Percentiles rank a stretch among this genome's conserved stretches.
Conservation (phyloP, 768 basidiomycete species). For the Mycena floridula region DNA sequence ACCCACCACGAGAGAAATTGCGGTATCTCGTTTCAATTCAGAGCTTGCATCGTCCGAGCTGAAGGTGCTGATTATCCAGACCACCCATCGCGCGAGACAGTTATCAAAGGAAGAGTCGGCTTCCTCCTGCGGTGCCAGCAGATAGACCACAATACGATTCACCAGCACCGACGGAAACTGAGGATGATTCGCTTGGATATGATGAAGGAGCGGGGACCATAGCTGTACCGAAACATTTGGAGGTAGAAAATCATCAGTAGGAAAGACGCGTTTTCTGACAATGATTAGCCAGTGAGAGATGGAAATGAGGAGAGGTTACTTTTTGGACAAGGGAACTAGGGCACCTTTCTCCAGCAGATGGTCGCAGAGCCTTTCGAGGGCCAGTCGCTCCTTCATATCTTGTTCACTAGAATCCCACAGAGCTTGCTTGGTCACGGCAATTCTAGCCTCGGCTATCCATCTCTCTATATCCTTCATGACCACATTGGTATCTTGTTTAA, state of each 20-base stretch:
- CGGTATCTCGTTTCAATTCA: constrained; percentile 39
- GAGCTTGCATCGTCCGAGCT: constrained; percentile 25
- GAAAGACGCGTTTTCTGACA: constrained; percentile 49
- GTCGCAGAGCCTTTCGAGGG: constrained; percentile 62
- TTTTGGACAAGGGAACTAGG: constrained; percentile 79
- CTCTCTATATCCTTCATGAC: constrained; percentile 62
- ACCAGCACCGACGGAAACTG: constrained; percentile 46
- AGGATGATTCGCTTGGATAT: constrained; percentile 50
- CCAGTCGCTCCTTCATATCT: constrained; percentile 58
- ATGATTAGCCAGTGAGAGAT: constrained; percentile 39
- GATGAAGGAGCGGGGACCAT: constrained; percentile 62
- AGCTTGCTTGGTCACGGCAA: constrained; percentile 46
- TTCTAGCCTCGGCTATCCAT: constrained; percentile 72
- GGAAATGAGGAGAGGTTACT: constrained; percentile 50
- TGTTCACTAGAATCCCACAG: constrained; percentile 37
- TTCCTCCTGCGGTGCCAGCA: constrained; percentile 19
- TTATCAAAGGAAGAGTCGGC: constrained; percentile 42
- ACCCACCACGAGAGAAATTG: constrained; percentile 39
- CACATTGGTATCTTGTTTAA: constrained; percentile 43
- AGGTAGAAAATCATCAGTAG: constrained; percentile 39
- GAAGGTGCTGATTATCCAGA: constrained; percentile 50
- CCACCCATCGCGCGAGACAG: constrained; percentile 65
- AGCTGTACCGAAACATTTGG: constrained; percentile 45
- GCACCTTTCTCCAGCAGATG: constrained; percentile 63
- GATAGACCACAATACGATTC: constrained; percentile 33